A percentile compares a stretch with the other conserved stretches of the same genome.
Evolutionary conservation across 1,284 basidiomycete species (phyloP).

Genomic region (Ceratobasidium sp.): DNA sequence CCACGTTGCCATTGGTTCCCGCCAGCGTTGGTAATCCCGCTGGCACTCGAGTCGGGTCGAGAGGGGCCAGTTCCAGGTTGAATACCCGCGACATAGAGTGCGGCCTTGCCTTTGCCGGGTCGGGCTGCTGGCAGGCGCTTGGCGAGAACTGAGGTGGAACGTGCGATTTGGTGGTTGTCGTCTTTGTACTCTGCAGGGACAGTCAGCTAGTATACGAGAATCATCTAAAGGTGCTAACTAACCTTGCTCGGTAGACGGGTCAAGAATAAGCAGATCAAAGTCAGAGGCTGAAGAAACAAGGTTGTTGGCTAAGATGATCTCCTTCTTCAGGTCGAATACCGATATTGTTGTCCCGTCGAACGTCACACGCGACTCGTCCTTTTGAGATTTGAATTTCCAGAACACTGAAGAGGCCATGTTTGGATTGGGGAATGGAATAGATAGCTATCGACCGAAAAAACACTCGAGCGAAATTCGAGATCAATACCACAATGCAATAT

Average conservation of each 20-base stretch:
- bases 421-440: slow-evolving; percentile 30
- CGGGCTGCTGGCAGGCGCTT: slow-evolving; percentile 88
- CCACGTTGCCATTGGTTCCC: slow-evolving; percentile 46
- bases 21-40: background rate
- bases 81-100: slow-evolving; percentile 80
- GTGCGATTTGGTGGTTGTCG: slow-evolving; percentile 91
- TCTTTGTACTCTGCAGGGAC: slow-evolving; percentile 84
- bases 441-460: slow-evolving; percentile 44
- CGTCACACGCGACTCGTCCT: slow-evolving; percentile 93
- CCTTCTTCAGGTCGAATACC: slow-evolving; percentile 98
- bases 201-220: slow-evolving; percentile 21
- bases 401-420: slow-evolving; percentile 94
- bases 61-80: slow-evolving; percentile 46
- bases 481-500: slow-evolving; percentile 42
- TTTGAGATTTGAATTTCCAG: slow-evolving; percentile 98
- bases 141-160: slow-evolving; percentile 94
- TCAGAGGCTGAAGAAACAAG: slow-evolving; percentile 92
- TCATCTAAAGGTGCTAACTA: slow-evolving; percentile 52
- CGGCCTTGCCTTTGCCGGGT: slow-evolving; percentile 93
- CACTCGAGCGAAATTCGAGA: slow-evolving; percentile 39
- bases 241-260: slow-evolving; percentile 91
- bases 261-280: slow-evolving; percentile 93
- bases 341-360: slow-evolving; percentile 99
- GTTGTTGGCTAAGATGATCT: slow-evolving; percentile 96
- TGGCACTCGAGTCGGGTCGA: slow-evolving; percentile 41